These are phyloP conservation scores for Ustilago trichophora DNA, from an alignment of 1,284 basidiomycete species.

Conservation along the genomic window DNA sequence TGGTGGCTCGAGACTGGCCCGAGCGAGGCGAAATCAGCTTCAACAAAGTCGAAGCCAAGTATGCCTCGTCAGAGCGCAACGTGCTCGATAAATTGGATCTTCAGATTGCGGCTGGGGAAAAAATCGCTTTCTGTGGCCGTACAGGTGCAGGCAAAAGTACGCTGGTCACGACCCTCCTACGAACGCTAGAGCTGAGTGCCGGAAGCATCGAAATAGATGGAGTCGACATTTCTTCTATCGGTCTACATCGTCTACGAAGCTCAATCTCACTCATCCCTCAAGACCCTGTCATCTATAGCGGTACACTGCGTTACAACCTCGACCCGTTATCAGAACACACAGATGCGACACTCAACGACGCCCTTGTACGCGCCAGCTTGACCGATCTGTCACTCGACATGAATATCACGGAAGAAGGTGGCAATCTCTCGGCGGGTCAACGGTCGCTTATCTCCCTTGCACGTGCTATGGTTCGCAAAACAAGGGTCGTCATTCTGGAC, in stretches of 20 bases:
- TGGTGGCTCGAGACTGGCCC: constrained; percentile 57
- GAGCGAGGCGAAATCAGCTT: constrained; percentile 49
- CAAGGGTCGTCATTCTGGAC: constrained; percentile 36
- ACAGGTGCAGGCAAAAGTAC: constrained; percentile 54
- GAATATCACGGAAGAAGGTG: constrained; percentile 83
- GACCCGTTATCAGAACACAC: constrained; percentile 78
- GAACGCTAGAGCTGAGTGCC: constrained; percentile 68
- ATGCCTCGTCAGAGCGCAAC: constrained; percentile 68
- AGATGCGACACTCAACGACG: constrained; percentile 56
- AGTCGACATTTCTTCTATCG: constrained; percentile 72
- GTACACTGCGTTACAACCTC: constrained; percentile 75
- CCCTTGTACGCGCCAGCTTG: constrained; percentile 59
- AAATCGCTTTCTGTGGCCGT: constrained; percentile 58
- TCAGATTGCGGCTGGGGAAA: constrained; percentile 50
- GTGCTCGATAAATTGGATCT: constrained; percentile 74
- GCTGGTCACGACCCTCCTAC: constrained; percentile 32
- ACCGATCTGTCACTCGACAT: constrained; percentile 70
- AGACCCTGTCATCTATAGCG: constrained; percentile 77
- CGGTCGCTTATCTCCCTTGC: constrained; percentile 82
- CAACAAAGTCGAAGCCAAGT: constrained; percentile 73
- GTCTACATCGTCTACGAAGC: constrained; percentile 69
- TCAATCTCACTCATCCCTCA: constrained; percentile 82
- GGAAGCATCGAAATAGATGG: constrained; percentile 47
- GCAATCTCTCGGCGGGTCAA: constrained; percentile 75
- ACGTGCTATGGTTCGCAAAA: constrained; percentile 71